These are phyloP conservation scores for Torulaspora quercuum DNA, from an alignment of 805 yeast species.

Conservation along the genomic window DNA sequence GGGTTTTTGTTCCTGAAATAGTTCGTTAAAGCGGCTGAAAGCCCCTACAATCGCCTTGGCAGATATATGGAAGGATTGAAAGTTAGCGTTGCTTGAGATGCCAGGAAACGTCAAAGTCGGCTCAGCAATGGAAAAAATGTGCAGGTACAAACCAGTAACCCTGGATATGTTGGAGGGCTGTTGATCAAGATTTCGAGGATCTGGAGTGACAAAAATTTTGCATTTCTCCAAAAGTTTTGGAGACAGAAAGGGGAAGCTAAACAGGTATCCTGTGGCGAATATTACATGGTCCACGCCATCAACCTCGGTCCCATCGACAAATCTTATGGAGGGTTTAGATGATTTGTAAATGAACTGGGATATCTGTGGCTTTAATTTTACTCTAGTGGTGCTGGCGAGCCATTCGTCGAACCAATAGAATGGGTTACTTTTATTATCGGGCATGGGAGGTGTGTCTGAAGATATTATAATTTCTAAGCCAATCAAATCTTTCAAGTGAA, in stretches of 20 bases:
- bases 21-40: constrained; percentile 16
- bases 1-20: constrained; percentile 12
- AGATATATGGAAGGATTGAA: constrained; percentile 23
- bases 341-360: constrained; percentile 25
- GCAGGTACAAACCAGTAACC: constrained; percentile 44
- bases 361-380: constrained; percentile 33
- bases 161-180: constrained; percentile 29
- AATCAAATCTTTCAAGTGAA: constrained; percentile 27
- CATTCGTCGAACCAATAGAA: constrained; percentile 40
- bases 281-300: constrained; percentile 40
- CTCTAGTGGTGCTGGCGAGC: constrained; percentile 32
- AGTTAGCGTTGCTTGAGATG: constrained; percentile 25
- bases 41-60: constrained; percentile 21
- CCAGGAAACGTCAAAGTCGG: constrained; percentile 48
- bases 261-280: constrained; percentile 48
- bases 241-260: constrained; percentile 21
- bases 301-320: constrained; percentile 33
- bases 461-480: constrained; percentile 50
- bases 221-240: constrained; percentile 15
- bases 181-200: constrained; percentile 15
- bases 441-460: constrained; percentile 51
- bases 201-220: constrained; percentile 19
- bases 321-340: constrained; percentile 27
- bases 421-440: constrained; percentile 44
- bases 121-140: constrained; percentile 45